Conservation (phyloP, 2,329 filamentous ascomycete genomes). For the Paraconiothyrium sp. region DNA sequence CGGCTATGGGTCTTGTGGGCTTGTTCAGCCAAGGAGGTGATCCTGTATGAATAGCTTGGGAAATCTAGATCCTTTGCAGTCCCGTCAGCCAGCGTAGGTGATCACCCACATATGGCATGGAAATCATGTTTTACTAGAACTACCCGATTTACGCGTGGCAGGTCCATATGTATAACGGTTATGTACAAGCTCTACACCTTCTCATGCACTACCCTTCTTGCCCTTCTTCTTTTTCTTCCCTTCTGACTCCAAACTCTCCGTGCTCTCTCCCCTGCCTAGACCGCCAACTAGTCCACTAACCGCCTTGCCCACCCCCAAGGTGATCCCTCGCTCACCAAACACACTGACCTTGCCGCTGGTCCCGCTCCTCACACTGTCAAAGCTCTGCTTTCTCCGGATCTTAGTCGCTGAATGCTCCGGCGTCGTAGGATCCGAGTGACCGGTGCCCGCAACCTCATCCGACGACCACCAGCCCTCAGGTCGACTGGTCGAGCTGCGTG, state of each 20-base stretch:
- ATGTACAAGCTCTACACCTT: neutral
- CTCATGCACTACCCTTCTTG: conserved; percentile 15
- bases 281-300: conserved; percentile 42
- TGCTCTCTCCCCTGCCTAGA: conserved; percentile 36
- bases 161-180: too few species aligned
- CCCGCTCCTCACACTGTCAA: conserved; percentile 40
- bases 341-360: conserved; percentile 33
- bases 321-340: conserved; percentile 47
- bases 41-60: neutral
- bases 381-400: conserved; percentile 24
- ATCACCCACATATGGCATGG: too few species aligned
- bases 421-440: conserved; percentile 29
- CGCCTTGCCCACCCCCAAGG: conserved; percentile 42
- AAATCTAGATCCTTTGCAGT: neutral
- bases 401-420: conserved; percentile 26
- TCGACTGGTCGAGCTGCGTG: conserved; percentile 40
- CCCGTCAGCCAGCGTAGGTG: too few species aligned
- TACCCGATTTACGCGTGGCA: too few species aligned
- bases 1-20: conserved; percentile 5
- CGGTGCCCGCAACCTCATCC: conserved; percentile 48
- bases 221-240: conserved; percentile 15
- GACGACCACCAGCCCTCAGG: conserved; percentile 53
- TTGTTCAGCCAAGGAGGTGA: neutral
- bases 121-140: too few species aligned
- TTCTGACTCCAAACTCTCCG: conserved; percentile 22